These are phyloP conservation scores for Daldinia vernicosa DNA, from an alignment of 495 filamentous ascomycete species.

Conservation along the genomic window DNA sequence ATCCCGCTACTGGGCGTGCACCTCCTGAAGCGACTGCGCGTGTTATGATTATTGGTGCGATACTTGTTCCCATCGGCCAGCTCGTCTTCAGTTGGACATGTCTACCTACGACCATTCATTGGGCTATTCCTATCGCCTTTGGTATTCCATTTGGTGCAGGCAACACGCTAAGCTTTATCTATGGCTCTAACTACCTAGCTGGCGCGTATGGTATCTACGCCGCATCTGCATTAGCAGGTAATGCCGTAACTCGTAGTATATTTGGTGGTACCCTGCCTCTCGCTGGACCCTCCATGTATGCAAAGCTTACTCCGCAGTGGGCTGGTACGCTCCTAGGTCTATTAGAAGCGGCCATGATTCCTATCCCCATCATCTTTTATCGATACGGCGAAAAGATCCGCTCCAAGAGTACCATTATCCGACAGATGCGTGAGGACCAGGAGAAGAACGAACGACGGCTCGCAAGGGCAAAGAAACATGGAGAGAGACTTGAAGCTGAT, in stretches of 20 bases:
- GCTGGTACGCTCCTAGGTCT: constrained; percentile 78
- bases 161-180: constrained; percentile 82
- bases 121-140: constrained; percentile 76
- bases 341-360: constrained; percentile 73
- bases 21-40: constrained; percentile 78
- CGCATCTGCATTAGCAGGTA: constrained; percentile 80
- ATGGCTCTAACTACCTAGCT: constrained; percentile 79
- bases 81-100: constrained; percentile 86
- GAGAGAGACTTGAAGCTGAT: constrained; percentile 14
- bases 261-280: constrained; percentile 78
- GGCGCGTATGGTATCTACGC: constrained; percentile 80
- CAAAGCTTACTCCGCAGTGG: constrained; percentile 75
- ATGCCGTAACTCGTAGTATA: constrained; percentile 71
- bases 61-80: constrained; percentile 75
- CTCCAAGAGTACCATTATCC: constrained; percentile 69
- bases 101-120: constrained; percentile 73
- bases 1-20: constrained; percentile 72
- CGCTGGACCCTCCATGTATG: constrained; percentile 77
- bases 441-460: constrained; percentile 62
- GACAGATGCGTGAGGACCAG: constrained; percentile 74
- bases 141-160: constrained; percentile 83
- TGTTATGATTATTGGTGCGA: constrained; percentile 73
- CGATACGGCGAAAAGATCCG: constrained; percentile 76
- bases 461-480: constrained; percentile 28
- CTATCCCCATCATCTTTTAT: constrained; percentile 84